Percentiles rank a stretch among this genome's conserved stretches.
These are phyloP conservation scores for Podaxis pistillaris DNA, from an alignment of 768 basidiomycete genomes.

Conservation along the genomic window DNA sequence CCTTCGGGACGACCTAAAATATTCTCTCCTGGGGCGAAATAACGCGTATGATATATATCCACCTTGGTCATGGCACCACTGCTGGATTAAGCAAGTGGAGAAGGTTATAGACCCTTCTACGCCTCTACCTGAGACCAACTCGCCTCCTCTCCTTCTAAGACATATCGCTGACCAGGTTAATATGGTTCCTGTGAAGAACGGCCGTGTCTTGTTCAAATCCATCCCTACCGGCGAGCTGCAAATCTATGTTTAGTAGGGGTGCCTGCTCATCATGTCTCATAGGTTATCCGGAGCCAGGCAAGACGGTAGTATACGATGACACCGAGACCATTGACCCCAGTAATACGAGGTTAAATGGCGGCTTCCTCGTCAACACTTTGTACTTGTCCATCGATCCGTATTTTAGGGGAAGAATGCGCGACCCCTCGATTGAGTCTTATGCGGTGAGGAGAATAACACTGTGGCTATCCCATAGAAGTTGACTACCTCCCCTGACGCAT, in stretches of 20 bases:
- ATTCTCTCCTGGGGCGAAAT: no score
- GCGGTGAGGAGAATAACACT: constrained; percentile 6
- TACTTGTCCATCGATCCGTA: constrained; percentile 47
- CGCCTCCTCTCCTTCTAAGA: background rate
- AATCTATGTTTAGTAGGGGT: background rate
- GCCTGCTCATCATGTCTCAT: background rate
- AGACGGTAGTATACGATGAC: constrained; percentile 37
- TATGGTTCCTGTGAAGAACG: constrained; percentile 24
- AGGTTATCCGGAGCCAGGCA: constrained; percentile 33
- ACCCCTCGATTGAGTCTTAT: constrained; percentile 21
- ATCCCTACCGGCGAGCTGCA: constrained; percentile 22
- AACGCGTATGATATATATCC: no score
- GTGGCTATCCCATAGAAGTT: no score
- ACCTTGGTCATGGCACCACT: no score
- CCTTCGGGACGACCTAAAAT: no score
- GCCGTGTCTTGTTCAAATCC: constrained; percentile 29
- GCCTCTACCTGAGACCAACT: background rate
- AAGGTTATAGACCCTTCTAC: background rate
- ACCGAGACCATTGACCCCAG: constrained; percentile 44
- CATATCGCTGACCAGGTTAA: background rate
- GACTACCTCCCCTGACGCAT: no score
- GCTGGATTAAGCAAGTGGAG: background rate
- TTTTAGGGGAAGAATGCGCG: constrained; percentile 36
- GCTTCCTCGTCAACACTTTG: constrained; percentile 42
- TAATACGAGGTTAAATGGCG: constrained; percentile 33